A percentile compares a stretch with the other conserved stretches of the same genome.
Evolutionary conservation across 179 eudicot genomes (phyloP).

Genomic region (Gypsophila paniculata): DNA sequence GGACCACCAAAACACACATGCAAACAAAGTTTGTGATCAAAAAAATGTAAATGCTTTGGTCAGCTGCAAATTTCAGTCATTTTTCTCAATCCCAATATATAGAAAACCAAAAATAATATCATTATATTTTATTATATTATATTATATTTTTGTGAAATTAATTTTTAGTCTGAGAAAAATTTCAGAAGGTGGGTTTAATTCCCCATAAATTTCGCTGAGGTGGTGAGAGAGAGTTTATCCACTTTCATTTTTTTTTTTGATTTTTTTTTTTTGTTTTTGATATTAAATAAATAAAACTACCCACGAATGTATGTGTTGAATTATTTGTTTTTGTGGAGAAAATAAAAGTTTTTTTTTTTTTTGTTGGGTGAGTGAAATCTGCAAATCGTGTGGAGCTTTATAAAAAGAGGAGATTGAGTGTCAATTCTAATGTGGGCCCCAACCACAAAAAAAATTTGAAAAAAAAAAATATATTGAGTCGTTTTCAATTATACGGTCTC

Average conservation of each 20-base stretch:
- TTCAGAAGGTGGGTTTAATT: constrained; percentile 24
- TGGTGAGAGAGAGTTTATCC: constrained; percentile 24
- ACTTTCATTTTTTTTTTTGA: constrained; percentile 8
- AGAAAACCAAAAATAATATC: too few species aligned
- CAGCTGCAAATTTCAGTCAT: constrained; percentile 25
- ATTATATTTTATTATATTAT: too few species aligned
- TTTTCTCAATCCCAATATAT: constrained; percentile 37
- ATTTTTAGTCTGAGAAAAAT: neutral
- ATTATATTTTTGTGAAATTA: too few species aligned
- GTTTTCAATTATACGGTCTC: too few species aligned
- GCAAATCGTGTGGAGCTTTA: constrained; percentile 30
- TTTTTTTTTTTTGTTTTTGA: neutral
- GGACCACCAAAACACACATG: constrained; percentile 25
- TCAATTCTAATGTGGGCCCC: constrained; percentile 20
- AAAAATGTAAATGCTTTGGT: constrained; percentile 12
- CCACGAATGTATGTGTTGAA: constrained; percentile 25
- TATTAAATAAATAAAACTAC: constrained; percentile 17
- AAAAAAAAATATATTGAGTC: too few species aligned
- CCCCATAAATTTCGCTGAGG: constrained; percentile 29
- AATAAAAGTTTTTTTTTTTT: too few species aligned
- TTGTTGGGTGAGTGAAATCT: neutral
- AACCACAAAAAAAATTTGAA: constrained; percentile 13
- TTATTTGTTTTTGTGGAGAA: neutral
- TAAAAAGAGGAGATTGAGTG: constrained; percentile 29
- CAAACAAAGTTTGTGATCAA: constrained; percentile 9